Base-by-base conservation (phyloP, 2,329 filamentous ascomycete genomes). In the Aspergillus terreus region DNA sequence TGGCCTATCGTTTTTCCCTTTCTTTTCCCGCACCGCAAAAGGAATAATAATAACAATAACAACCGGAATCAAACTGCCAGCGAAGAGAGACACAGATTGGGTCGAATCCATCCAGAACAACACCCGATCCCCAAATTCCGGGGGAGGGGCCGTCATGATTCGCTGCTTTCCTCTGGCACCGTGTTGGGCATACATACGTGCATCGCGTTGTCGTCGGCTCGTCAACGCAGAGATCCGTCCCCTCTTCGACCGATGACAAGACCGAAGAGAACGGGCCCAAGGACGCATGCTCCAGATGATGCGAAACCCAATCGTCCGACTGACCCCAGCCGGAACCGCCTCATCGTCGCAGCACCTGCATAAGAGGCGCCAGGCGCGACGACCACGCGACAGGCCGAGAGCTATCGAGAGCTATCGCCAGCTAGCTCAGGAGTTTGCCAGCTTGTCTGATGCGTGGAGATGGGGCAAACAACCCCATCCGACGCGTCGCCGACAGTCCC, bases 131-230 rank as follows among this genome's bases (percentile, higher is more conserved):
- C 27, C 27, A 30, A 51, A 42, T 46, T 53, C 36, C 45, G 32
- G 47, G 17, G 30, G 12, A 47, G 50, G 41, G 47, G 48, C 38
- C 15, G 41, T 40, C 32, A 43, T 67, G 67, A 70, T 70, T 71
- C 63, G 68, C 58, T 61, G 64, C 65, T 62, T 63, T 56, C 59
- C 50, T 61, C 54, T 63, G 52, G 56, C 62, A 66, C 53, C 54
- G 58, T 56, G 65, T 72, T 73, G 71, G 70, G 71, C 71, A 74
- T 65, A 67, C 65, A 70, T 70, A 62, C 71, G 62, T 71, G 67
- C 66, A 66, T 62, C 55, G 19, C 17, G 27, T 30, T 30, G 27
- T 30, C 25, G 9, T 6, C 27, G 27, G 27, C 7, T 11, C 27
- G 27, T 10, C 27, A 11, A 30, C 27, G 27, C 27, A 30, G 27